These are phyloP conservation scores for Hibiscus syriacus DNA, from an alignment of 345 rosid genomes.

Conservation along the genomic window DNA sequence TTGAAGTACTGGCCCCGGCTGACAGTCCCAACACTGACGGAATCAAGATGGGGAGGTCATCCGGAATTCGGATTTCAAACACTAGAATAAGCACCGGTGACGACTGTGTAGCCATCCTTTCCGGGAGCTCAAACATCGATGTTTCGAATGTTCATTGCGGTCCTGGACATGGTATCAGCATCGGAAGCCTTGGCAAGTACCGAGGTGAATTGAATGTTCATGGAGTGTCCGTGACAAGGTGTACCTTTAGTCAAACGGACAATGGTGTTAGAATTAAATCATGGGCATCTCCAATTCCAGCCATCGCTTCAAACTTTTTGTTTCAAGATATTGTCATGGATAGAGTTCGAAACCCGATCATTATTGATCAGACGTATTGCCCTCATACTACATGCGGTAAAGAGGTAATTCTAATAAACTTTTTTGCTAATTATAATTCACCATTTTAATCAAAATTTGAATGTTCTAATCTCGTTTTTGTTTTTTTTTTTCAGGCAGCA, in stretches of 20 bases:
- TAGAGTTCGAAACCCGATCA: conserved; percentile 34
- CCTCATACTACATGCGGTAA: conserved; percentile 15
- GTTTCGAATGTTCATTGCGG: conserved; percentile 30
- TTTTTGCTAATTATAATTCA: no score
- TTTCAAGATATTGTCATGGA: conserved; percentile 32
- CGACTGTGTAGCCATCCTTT: conserved; percentile 34
- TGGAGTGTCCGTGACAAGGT: conserved; percentile 10
- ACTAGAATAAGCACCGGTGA: conserved; percentile 25
- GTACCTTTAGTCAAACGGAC: conserved; percentile 9
- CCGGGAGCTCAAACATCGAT: conserved; percentile 30
- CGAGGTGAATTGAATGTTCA: conserved; percentile 23
- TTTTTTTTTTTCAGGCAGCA: conserved; percentile 7
- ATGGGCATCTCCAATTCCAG: conserved; percentile 22
- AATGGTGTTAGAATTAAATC: conserved; percentile 42
- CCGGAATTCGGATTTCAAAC: neutral
- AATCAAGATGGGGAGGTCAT: conserved; percentile 31
- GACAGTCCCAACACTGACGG: conserved; percentile 43
- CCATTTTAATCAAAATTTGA: no score
- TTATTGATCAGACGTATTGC: conserved; percentile 38
- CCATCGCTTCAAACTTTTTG: conserved; percentile 18
- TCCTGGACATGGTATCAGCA: conserved; percentile 47
- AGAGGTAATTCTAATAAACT: neutral
- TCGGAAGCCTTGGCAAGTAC: conserved; percentile 37
- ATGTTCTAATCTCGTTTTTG: neutral
- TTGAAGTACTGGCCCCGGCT: conserved; percentile 21